Conservation (phyloP, 495 filamentous ascomycete species). For the Neurospora sp. region DNA sequence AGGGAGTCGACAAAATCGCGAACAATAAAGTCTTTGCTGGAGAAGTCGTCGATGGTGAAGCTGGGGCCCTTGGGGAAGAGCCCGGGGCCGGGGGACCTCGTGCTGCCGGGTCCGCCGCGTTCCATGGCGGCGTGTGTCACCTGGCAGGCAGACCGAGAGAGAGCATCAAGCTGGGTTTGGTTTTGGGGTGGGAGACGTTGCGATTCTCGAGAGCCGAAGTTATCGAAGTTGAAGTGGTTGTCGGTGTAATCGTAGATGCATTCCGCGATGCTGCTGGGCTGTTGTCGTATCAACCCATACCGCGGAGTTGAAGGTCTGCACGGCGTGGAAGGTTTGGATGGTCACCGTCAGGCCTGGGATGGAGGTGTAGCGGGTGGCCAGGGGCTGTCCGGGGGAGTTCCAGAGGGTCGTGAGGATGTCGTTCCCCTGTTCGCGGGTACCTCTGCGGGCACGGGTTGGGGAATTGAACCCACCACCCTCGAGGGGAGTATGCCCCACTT, state of each 20-base stretch:
- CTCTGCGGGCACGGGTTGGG: neutral
- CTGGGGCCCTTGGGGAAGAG: slow-evolving; percentile 68
- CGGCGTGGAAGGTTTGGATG: neutral
- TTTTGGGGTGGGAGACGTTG: neutral
- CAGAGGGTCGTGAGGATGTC: neutral
- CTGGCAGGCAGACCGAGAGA: slow-evolving; percentile 2
- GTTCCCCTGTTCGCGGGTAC: neutral
- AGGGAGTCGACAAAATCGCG: slow-evolving; percentile 94
- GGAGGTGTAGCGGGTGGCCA: neutral
- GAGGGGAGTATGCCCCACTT: neutral
- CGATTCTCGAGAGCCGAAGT: neutral
- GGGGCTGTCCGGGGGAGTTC: neutral
- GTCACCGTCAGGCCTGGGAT: neutral
- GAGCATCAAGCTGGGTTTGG: slow-evolving; percentile 3
- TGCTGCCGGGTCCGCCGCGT: slow-evolving; percentile 32
- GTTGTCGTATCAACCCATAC: neutral
- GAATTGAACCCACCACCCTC: neutral
- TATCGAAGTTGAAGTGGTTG: neutral
- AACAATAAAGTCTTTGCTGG: slow-evolving; percentile 87
- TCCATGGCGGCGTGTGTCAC: slow-evolving; percentile 30
- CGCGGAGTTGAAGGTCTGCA: neutral
- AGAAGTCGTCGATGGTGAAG: slow-evolving; percentile 85
- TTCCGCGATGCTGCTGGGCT: neutral
- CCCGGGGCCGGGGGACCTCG: slow-evolving; percentile 60
- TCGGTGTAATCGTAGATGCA: neutral